Evolutionary conservation across 306 rosid species (phyloP).

Genomic region (Morella rubra): DNA sequence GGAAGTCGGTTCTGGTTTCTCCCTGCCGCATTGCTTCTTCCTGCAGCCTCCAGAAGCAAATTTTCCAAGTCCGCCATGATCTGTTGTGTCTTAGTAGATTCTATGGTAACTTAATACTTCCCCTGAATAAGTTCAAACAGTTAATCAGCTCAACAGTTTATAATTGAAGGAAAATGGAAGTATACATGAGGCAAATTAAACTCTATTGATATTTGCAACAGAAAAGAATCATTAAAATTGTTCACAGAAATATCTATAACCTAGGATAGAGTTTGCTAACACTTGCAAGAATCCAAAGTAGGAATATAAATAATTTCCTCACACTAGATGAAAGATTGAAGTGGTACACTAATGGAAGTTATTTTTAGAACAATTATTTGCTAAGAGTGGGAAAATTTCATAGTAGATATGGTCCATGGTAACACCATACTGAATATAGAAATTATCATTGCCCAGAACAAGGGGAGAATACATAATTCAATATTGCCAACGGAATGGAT

Average conservation of each 20-base stretch:
- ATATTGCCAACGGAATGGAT: too few species aligned
- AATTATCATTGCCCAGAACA: too few species aligned
- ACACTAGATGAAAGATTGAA: neutral
- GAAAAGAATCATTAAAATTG: neutral
- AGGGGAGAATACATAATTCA: too few species aligned
- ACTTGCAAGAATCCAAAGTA: neutral
- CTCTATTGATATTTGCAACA: neutral
- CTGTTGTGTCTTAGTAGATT: neutral
- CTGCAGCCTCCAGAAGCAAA: constrained; percentile 90
- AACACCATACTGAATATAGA: neutral
- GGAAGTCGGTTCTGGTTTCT: constrained; percentile 59
- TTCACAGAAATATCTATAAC: too few species aligned
- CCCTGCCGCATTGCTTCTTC: constrained; percentile 67
- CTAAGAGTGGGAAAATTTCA: neutral
- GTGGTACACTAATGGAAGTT: neutral
- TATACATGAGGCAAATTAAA: neutral
- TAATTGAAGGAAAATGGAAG: neutral
- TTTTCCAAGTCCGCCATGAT: constrained; percentile 84
- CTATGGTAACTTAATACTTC: constrained; percentile 3
- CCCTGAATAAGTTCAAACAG: constrained; percentile 27
- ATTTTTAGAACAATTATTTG: neutral
- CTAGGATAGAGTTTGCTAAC: neutral
- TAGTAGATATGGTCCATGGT: neutral
- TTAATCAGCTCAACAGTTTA: constrained; percentile 3
- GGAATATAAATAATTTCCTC: neutral